Percentiles rank a stretch among this genome's conserved stretches.
Conservation (phyloP, 306 rosid genomes). For the Prunus mongolica region DNA sequence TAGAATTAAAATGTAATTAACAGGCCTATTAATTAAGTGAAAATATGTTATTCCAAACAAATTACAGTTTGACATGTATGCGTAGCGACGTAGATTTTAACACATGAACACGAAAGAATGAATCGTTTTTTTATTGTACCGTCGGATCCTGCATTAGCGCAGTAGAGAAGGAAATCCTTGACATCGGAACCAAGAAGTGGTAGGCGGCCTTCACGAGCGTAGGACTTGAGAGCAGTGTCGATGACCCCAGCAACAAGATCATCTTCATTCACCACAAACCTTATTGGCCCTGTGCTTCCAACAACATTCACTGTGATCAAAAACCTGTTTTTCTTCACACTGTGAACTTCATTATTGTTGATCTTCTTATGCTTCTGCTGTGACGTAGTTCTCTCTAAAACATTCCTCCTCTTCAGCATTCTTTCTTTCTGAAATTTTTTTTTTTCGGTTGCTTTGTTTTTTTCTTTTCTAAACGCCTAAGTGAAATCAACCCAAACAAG, state of each 20-base stretch:
- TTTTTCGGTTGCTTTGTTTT: background rate
- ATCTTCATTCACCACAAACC: constrained; percentile 33
- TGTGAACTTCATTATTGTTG: background rate
- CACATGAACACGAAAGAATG: background rate
- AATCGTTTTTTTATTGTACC: constrained; percentile 15
- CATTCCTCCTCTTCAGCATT: background rate
- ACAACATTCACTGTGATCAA: constrained; percentile 26
- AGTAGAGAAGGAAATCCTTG: constrained; percentile 27
- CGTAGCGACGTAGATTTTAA: background rate
- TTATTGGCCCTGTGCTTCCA: constrained; percentile 35
- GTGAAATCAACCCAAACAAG: background rate
- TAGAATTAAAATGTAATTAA: background rate
- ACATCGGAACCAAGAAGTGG: constrained; percentile 32
- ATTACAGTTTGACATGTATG: background rate
- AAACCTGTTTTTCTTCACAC: constrained; percentile 18
- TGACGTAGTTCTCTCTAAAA: constrained; percentile 19
- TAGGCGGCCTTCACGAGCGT: constrained; percentile 33
- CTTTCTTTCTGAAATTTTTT: background rate
- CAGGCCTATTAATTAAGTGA: too few species aligned
- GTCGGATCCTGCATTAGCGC: constrained; percentile 21
- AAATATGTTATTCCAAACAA: background rate
- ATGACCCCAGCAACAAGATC: constrained; percentile 25
- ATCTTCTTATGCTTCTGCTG: constrained; percentile 31
- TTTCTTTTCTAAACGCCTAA: background rate
- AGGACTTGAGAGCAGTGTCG: constrained; percentile 27